Evolutionary conservation across 1,139 yeast species (phyloP).

Genomic region (Zhuliangozyma parablackwelliae): DNA sequence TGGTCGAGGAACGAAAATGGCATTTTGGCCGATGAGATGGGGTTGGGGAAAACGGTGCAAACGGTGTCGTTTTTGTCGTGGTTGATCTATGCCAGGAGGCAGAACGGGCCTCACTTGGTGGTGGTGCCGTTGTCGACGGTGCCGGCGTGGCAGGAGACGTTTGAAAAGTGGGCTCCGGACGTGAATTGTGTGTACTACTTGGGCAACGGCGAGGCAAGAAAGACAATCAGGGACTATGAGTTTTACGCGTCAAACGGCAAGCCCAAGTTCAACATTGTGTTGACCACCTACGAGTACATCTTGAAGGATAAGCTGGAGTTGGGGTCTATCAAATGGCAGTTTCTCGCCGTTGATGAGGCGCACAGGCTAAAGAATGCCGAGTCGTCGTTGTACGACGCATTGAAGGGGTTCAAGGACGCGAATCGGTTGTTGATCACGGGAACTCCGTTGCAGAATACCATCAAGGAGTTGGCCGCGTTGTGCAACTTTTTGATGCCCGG

Average conservation of each 20-base stretch:
- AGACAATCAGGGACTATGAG: conserved; percentile 79
- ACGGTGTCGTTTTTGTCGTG: conserved; percentile 92
- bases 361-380: conserved; percentile 94
- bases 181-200: conserved; percentile 85
- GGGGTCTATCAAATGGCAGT: conserved; percentile 90
- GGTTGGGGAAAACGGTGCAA: conserved; percentile 96
- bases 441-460: conserved; percentile 94
- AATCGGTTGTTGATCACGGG: conserved; percentile 93
- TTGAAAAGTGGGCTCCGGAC: conserved; percentile 97
- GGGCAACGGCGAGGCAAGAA: conserved; percentile 87
- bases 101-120: conserved; percentile 92
- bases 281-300: conserved; percentile 95
- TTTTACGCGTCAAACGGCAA: conserved; percentile 61
- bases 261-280: conserved; percentile 79
- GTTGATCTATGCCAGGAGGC: conserved; percentile 91
- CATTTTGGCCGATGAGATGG: conserved; percentile 98
- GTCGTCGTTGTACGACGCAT: conserved; percentile 84
- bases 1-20: conserved; percentile 99
- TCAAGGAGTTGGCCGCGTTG: conserved; percentile 91
- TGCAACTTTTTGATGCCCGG: conserved; percentile 97
- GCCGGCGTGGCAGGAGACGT: conserved; percentile 99
- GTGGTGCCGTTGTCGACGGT: conserved; percentile 96
- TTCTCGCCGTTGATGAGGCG: conserved; percentile 96
- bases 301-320: conserved; percentile 79
- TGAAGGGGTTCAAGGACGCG: conserved; percentile 74